Evolutionary conservation across 192 early-diverging fungal species (phyloP).

Genomic region (Coemansia sp.): DNA sequence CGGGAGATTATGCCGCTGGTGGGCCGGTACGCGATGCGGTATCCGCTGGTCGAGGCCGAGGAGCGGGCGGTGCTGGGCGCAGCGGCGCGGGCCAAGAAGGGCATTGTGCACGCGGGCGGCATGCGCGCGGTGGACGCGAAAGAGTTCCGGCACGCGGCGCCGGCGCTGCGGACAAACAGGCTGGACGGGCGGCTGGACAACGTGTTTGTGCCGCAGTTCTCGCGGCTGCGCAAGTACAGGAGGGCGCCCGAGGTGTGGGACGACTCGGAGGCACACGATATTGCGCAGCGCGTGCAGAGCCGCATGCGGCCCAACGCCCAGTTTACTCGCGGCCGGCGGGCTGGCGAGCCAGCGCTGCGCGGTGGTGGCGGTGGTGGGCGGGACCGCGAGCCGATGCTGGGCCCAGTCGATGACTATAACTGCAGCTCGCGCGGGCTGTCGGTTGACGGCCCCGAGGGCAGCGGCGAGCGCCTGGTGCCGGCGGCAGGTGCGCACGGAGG

Average conservation of each 20-base stretch:
- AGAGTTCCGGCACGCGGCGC: conserved; percentile 39
- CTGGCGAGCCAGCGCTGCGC: conserved; percentile 23
- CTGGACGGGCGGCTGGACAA: conserved; percentile 42
- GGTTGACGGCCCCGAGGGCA: conserved; percentile 31
- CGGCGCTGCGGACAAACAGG: conserved; percentile 12
- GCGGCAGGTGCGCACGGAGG: background rate
- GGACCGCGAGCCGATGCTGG: conserved; percentile 4
- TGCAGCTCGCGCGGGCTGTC: conserved; percentile 13
- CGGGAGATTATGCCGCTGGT: conserved; percentile 23
- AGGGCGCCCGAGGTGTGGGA: conserved; percentile 52
- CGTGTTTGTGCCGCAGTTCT: conserved; percentile 38
- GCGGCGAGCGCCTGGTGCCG: conserved; percentile 28
- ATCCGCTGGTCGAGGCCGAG: conserved; percentile 43
- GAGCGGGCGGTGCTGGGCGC: conserved; percentile 16
- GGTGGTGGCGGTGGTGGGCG: conserved; percentile 19
- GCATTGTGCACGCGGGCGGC: conserved; percentile 23
- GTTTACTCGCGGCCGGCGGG: conserved; percentile 1
- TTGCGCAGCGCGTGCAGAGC: conserved; percentile 28
- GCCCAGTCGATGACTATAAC: conserved; percentile 13
- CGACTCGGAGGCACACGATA: conserved; percentile 43
- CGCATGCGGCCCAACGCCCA: background rate
- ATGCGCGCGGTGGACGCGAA: conserved; percentile 25
- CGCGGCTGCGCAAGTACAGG: conserved; percentile 39
- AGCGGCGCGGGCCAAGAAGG: conserved; percentile 6
- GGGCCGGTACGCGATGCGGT: conserved; percentile 40